Evolutionary conservation across 2,329 filamentous ascomycete species (phyloP).

Genomic region (Rhinocladiella mackenziei): DNA sequence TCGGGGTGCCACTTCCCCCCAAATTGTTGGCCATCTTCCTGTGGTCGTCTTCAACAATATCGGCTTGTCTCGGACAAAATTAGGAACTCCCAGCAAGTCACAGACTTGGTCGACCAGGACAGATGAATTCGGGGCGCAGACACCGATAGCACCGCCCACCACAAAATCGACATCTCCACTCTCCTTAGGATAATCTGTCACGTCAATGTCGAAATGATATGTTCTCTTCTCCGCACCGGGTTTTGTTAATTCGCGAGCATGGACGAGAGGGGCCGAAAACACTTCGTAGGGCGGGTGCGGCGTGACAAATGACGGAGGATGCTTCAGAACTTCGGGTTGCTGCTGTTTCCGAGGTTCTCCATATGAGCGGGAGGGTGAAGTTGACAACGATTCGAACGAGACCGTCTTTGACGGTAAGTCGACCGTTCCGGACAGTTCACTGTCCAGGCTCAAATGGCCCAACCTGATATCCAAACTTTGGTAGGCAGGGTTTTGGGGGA

Average conservation of each 20-base stretch:
- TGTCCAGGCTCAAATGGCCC: constrained; percentile 65
- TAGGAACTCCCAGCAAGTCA: constrained; percentile 74
- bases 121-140: constrained; percentile 81
- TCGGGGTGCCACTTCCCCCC: constrained; percentile 83
- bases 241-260: constrained; percentile 79
- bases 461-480: constrained; percentile 73
- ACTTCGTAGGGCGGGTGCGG: constrained; percentile 92
- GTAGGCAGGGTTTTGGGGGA: constrained; percentile 81
- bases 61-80: constrained; percentile 77
- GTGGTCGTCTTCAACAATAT: constrained; percentile 71
- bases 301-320: constrained; percentile 85
- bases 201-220: constrained; percentile 94
- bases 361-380: constrained; percentile 9
- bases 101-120: constrained; percentile 77
- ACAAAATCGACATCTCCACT: constrained; percentile 82
- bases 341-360: constrained; percentile 8
- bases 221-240: constrained; percentile 91
- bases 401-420: constrained; percentile 72
- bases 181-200: constrained; percentile 88
- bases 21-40: constrained; percentile 95
- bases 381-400: constrained; percentile 51
- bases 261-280: constrained; percentile 81
- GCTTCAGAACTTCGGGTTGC: constrained; percentile 37
- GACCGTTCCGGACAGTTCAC: constrained; percentile 64
- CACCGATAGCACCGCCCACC: constrained; percentile 90